phyloP scores from a whole-genome alignment of 1,284 basidiomycete species.

The Albatrellus sp. region DNA sequence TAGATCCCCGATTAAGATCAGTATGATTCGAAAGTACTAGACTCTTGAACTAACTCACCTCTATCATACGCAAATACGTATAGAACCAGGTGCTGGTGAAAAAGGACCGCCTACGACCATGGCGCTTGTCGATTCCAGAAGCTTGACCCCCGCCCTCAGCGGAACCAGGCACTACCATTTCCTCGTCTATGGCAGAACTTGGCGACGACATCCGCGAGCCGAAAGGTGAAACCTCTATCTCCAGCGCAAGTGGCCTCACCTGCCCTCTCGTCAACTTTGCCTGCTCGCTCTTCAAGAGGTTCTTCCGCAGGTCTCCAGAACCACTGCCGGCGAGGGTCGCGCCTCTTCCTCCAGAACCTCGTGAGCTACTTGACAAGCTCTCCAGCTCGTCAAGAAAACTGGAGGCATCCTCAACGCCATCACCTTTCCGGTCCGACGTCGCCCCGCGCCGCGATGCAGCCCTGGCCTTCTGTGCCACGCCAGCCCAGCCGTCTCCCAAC shows the following conservation, averaged over 20 bases:
- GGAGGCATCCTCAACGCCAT: conserved; percentile 26
- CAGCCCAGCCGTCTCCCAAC: conserved; percentile 43
- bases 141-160: background rate
- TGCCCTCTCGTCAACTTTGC: conserved; percentile 55
- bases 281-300: conserved; percentile 65
- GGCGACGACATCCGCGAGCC: conserved; percentile 49
- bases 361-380: conserved; percentile 23
- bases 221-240: conserved; percentile 14
- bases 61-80: conserved; percentile 70
- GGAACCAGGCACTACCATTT: background rate
- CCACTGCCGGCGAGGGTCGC: conserved; percentile 24
- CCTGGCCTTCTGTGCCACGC: conserved; percentile 26
- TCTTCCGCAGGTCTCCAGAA: conserved; percentile 59
- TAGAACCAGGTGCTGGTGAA: conserved; percentile 90
- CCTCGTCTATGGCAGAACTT: conserved; percentile 21
- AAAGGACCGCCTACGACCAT: conserved; percentile 39
- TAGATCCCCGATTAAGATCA: conserved; percentile 19
- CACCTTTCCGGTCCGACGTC: conserved; percentile 15
- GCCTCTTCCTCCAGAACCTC: conserved; percentile 24
- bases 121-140: conserved; percentile 15
- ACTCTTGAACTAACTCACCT: conserved; percentile 35
- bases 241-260: conserved; percentile 12
- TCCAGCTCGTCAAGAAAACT: conserved; percentile 23
- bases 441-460: background rate
- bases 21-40: background rate